Base-by-base conservation (phyloP, 306 rosid genomes). In the Pyrus communis region DNA sequence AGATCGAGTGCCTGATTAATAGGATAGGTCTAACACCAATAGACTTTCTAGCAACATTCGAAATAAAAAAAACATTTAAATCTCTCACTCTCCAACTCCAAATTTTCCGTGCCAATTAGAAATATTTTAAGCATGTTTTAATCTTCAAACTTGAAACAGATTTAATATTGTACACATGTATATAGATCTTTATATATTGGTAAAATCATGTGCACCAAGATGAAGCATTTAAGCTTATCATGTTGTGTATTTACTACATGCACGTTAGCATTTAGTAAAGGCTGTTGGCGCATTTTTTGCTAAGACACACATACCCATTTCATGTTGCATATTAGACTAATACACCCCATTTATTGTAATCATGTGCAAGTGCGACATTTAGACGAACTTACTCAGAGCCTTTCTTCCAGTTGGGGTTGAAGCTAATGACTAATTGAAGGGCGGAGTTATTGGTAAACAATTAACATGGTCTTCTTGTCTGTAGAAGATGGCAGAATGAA, bases 261-360 rank as follows among this genome's bases (percentile, higher is more conserved):
- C 86, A 84, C 85, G 88, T 80, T 80, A 78, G 85, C 87, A 83
- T 86, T 88, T 75, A 84, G 87, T 86, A 82, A 73, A 55, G 75
- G 77, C 77, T 82, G 85, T 86, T 86, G 88, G 84, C 91, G 87
- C 85, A 82, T 80, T 70, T 81, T 85, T 74, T 76, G 88, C 86
- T 68, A 54, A 79, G 77, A 82, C 80, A 83, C 91, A 78, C 83
- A 79, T 76, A 80, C 80, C 84, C 74, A 82, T 78, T 77, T 81
- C 84, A 54, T 66, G 73, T 80, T 75, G 23, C 77, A 3, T 30
- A 75, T 77, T 84, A 77, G 77, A 86, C 77, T 78, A 64, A 61
- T 85, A 69, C 12, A 57, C 10, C 22, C 18, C 43, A 78, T 83
- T 86, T 79, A 88, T 80, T 85, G 46, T 79, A 68, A 75, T 85